Conservation (phyloP, 495 filamentous ascomycete genomes). For the Achaetomiella virescens region DNA sequence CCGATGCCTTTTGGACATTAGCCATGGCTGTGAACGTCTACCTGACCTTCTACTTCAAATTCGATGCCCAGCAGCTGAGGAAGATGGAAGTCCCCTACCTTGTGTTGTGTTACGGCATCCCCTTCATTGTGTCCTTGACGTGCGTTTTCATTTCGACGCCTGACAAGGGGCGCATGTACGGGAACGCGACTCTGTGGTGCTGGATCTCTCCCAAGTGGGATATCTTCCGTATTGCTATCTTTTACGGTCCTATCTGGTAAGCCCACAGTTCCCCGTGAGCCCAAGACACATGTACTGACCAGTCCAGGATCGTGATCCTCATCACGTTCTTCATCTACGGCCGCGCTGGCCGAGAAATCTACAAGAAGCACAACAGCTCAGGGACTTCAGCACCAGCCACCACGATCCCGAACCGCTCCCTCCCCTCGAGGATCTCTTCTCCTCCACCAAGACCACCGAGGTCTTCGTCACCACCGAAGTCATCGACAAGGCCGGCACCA, state of each 20-base stretch:
- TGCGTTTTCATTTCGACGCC: slow-evolving; percentile 57
- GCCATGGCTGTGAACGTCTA: slow-evolving; percentile 88
- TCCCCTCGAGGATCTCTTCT: slow-evolving; percentile 32
- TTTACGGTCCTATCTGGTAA: slow-evolving; percentile 82
- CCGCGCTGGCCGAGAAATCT: slow-evolving; percentile 66
- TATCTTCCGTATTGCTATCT: slow-evolving; percentile 64
- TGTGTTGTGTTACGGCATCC: slow-evolving; percentile 66
- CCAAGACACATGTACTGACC: neutral
- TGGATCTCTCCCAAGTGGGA: slow-evolving; percentile 66
- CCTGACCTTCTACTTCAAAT: slow-evolving; percentile 76
- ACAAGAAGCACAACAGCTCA: slow-evolving; percentile 45
- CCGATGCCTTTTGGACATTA: slow-evolving; percentile 73
- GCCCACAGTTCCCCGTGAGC: neutral
- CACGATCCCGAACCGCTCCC: slow-evolving; percentile 10
- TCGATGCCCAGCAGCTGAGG: slow-evolving; percentile 58
- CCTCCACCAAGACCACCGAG: slow-evolving; percentile 54
- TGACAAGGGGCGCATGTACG: slow-evolving; percentile 56
- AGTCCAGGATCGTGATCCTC: slow-evolving; percentile 52
- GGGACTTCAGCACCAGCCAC: slow-evolving; percentile 29
- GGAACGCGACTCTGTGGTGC: slow-evolving; percentile 79
- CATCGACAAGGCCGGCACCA: slow-evolving; percentile 13
- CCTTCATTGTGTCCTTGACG: slow-evolving; percentile 60
- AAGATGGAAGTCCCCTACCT: slow-evolving; percentile 69
- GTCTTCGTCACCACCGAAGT: slow-evolving; percentile 44
- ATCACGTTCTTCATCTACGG: slow-evolving; percentile 70